Evolutionary conservation across 1,284 basidiomycete species (phyloP).

Genomic region (Porogramme epimiltina): DNA sequence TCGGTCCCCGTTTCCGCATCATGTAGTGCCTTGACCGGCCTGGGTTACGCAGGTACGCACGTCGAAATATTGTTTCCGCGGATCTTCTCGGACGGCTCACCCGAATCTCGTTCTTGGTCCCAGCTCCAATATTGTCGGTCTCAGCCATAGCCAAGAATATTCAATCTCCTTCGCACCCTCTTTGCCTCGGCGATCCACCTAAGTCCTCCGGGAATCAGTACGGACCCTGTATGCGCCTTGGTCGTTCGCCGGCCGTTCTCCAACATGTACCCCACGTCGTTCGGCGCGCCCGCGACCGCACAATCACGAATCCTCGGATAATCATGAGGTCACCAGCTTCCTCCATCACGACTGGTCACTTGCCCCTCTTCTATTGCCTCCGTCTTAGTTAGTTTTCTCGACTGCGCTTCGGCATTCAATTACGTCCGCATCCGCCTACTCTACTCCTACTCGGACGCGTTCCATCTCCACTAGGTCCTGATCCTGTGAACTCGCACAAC

Average conservation of each 20-base stretch:
- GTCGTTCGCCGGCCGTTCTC: background rate
- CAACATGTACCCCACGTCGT: background rate
- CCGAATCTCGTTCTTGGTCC: too few relatives aligned
- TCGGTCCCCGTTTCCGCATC: too few relatives aligned
- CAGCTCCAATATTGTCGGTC: background rate
- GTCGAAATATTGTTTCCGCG: too few relatives aligned
- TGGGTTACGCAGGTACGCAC: too few relatives aligned
- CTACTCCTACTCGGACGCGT: too few relatives aligned
- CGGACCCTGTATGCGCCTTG: background rate
- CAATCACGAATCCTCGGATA: conserved; percentile 16
- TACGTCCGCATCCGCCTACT: background rate
- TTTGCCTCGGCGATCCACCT: background rate
- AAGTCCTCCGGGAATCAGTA: conserved; percentile 4
- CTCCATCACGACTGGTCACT: conserved; percentile 3
- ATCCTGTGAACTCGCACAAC: too few relatives aligned
- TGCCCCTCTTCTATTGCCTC: conserved; percentile 1
- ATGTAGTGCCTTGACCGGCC: too few relatives aligned
- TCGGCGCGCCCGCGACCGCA: conserved; percentile 7
- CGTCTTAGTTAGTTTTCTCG: conserved; percentile 10
- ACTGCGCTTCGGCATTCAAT: conserved; percentile 13
- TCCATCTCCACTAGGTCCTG: too few relatives aligned
- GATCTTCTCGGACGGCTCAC: too few relatives aligned
- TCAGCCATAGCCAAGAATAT: background rate
- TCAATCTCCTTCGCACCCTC: background rate
- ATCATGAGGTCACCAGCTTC: conserved; percentile 20